A percentile compares a stretch with the other conserved stretches of the same genome.
Evolutionary conservation across 2,329 filamentous ascomycete genomes (phyloP).

Genomic region (Plenodomus lindquistii): DNA sequence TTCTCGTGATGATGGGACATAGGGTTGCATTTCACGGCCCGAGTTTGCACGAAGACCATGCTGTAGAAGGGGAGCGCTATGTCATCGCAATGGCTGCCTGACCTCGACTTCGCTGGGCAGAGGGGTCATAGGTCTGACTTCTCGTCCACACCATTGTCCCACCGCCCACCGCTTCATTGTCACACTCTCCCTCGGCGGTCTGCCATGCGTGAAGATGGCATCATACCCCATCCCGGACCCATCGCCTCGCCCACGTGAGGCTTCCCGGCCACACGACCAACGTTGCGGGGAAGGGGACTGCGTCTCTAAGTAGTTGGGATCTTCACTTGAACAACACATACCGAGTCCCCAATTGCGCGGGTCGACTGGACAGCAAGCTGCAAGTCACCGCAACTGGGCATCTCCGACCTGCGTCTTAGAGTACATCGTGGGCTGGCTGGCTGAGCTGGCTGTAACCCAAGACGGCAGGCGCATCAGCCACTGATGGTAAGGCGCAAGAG

Average conservation of each 20-base stretch:
- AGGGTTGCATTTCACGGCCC: background rate
- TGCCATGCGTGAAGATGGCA: background rate
- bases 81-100: background rate
- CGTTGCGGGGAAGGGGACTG: background rate
- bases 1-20: background rate
- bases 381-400: too few relatives aligned
- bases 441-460: background rate
- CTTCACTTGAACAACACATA: background rate
- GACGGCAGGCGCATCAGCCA: background rate
- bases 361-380: background rate
- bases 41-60: background rate
- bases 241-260: background rate
- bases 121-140: background rate
- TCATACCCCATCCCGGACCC: background rate
- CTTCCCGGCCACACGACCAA: background rate
- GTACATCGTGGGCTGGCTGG: too few relatives aligned
- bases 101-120: background rate
- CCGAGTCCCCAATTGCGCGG: background rate
- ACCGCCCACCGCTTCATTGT: background rate
- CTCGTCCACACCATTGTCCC: background rate
- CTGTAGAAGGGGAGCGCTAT: background rate
- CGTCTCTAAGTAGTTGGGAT: background rate
- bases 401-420: too few relatives aligned
- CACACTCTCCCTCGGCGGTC: background rate
- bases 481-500: background rate